These are phyloP conservation scores for Neofusicoccum kwambonambiense DNA, from an alignment of 2,329 filamentous ascomycete genomes.

Conservation along the genomic window DNA sequence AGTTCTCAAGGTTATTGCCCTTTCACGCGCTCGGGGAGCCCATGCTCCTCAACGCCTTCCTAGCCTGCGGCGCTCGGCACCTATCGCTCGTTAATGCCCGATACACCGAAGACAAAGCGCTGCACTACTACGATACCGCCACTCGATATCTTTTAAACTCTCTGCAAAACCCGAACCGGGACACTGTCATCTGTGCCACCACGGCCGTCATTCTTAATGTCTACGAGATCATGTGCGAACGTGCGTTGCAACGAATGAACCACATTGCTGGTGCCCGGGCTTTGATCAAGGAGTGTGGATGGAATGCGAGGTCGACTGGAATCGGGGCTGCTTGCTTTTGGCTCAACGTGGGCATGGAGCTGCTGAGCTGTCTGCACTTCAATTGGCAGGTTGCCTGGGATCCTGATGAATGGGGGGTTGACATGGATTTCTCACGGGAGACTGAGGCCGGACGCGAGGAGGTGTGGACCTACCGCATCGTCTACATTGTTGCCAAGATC, in stretches of 20 bases:
- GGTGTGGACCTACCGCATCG: constrained; percentile 81
- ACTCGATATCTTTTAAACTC: constrained; percentile 73
- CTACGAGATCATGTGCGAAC: constrained; percentile 89
- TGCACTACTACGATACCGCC: constrained; percentile 82
- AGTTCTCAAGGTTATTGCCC: constrained; percentile 80
- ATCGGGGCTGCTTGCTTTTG: constrained; percentile 90
- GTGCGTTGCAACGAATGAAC: constrained; percentile 76
- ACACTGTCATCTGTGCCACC: constrained; percentile 80
- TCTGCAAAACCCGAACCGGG: constrained; percentile 79
- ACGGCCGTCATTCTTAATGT: constrained; percentile 87
- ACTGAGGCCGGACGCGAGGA: constrained; percentile 68
- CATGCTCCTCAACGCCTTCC: constrained; percentile 83
- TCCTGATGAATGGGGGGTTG: constrained; percentile 84
- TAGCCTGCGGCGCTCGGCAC: constrained; percentile 85
- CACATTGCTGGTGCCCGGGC: constrained; percentile 83
- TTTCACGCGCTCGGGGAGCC: constrained; percentile 78
- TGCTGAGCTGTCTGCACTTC: constrained; percentile 83
- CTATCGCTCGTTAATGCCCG: constrained; percentile 68
- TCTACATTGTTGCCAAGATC: constrained; percentile 85
- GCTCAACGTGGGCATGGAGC: constrained; percentile 87
- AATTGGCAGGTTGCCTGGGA: constrained; percentile 88
- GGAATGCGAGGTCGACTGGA: constrained; percentile 76
- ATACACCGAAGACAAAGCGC: constrained; percentile 73
- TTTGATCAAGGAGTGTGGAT: constrained; percentile 84
- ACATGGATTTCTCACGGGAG: constrained; percentile 67